A percentile compares a stretch with the other conserved stretches of the same genome.
These are phyloP conservation scores for Yarrowia keelungensis DNA, from an alignment of 805 yeast species.

Conservation along the genomic window DNA sequence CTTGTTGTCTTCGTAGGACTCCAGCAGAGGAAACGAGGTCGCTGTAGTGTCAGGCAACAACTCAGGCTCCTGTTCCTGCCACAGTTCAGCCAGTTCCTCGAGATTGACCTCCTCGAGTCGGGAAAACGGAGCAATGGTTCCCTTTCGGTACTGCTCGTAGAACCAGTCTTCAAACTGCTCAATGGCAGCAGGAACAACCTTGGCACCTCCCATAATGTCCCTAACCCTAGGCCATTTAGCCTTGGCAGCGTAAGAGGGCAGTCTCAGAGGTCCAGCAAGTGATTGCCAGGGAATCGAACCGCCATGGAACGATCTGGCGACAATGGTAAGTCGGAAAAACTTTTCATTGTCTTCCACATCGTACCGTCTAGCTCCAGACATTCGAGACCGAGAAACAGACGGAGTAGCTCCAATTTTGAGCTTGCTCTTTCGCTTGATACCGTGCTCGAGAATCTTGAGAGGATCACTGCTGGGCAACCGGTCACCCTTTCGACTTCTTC, in stretches of 20 bases:
- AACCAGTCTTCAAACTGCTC: conserved; percentile 73
- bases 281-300: conserved; percentile 49
- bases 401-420: conserved; percentile 7
- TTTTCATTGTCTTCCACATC: conserved; percentile 54
- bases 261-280: conserved; percentile 46
- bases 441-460: conserved; percentile 8
- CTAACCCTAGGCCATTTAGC: conserved; percentile 76
- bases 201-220: conserved; percentile 64
- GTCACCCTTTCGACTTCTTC: background rate
- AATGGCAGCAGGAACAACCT: conserved; percentile 61
- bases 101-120: conserved; percentile 58
- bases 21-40: conserved; percentile 40
- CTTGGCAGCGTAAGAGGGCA: conserved; percentile 55
- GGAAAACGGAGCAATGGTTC: conserved; percentile 51
- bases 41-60: conserved; percentile 44
- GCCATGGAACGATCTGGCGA: conserved; percentile 60
- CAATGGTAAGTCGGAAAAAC: conserved; percentile 69
- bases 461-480: background rate
- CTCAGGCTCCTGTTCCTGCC: conserved; percentile 64
- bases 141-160: conserved; percentile 63
- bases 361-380: conserved; percentile 17
- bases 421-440: conserved; percentile 29
- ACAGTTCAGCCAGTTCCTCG: conserved; percentile 61
- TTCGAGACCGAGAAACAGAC: conserved; percentile 28
- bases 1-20: conserved; percentile 54